Conservation (phyloP, 2,329 filamentous ascomycete genomes). For the Talaromyces sp. region DNA sequence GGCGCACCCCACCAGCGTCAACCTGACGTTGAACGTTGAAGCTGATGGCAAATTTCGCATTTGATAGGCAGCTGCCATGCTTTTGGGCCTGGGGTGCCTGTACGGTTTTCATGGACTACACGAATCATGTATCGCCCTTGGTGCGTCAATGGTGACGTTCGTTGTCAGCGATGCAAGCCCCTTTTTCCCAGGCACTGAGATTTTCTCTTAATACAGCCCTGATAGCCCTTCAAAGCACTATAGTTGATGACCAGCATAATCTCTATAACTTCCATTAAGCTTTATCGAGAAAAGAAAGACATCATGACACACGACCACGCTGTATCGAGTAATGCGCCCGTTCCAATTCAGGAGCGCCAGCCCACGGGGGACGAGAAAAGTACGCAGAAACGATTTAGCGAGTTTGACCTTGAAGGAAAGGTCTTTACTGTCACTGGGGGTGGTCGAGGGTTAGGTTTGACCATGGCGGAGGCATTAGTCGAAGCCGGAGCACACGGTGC, state of each 20-base stretch:
- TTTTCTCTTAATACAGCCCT: no score
- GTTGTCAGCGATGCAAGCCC: neutral
- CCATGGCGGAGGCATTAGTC: constrained; percentile 44
- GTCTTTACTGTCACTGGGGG: constrained; percentile 43
- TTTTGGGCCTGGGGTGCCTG: neutral
- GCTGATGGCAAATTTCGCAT: neutral
- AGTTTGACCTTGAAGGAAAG: constrained; percentile 39
- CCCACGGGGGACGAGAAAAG: constrained; percentile 20
- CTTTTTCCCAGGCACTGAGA: neutral
- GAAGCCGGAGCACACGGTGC: constrained; percentile 45
- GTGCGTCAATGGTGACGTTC: neutral
- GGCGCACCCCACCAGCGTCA: neutral
- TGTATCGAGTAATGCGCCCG: neutral
- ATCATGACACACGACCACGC: neutral
- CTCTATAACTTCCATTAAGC: neutral
- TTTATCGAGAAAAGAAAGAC: neutral
- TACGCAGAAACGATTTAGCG: constrained; percentile 31
- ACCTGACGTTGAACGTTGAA: neutral
- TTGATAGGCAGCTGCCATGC: neutral
- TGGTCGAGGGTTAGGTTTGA: constrained; percentile 40
- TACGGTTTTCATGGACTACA: neutral
- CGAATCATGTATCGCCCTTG: neutral
- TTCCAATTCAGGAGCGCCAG: constrained; percentile 28
- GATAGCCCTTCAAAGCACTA: neutral
- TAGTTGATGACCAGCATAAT: neutral